Percentiles rank a stretch among this genome's conserved stretches.
Evolutionary conservation across 257 asterid species (phyloP).

Genomic region (Nicotiana otophora): DNA sequence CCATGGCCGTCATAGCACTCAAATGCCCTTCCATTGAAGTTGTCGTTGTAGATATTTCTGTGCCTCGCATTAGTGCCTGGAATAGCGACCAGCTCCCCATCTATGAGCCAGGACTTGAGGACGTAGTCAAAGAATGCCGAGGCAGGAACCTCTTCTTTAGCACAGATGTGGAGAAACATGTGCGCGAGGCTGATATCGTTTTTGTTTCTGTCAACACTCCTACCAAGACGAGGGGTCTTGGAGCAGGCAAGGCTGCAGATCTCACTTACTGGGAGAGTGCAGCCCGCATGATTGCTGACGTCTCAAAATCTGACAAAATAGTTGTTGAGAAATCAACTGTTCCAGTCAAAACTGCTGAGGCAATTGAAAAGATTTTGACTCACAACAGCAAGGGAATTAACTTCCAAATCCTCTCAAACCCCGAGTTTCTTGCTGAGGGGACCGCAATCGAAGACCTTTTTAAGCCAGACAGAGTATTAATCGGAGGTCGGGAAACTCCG

Average conservation of each 20-base stretch:
- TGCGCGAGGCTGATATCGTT: slow-evolving; percentile 45
- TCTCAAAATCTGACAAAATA: slow-evolving; percentile 44
- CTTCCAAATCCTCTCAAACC: slow-evolving; percentile 53
- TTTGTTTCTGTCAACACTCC: slow-evolving; percentile 61
- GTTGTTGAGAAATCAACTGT: slow-evolving; percentile 58
- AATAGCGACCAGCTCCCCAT: slow-evolving; percentile 58
- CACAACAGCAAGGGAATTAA: slow-evolving; percentile 53
- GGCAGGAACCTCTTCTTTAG: slow-evolving; percentile 63
- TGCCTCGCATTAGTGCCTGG: slow-evolving; percentile 29
- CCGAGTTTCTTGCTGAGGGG: slow-evolving; percentile 59
- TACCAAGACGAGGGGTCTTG: slow-evolving; percentile 51
- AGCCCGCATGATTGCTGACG: slow-evolving; percentile 59
- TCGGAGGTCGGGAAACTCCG: slow-evolving; percentile 15
- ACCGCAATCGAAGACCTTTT: slow-evolving; percentile 15
- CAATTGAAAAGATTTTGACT: slow-evolving; percentile 51
- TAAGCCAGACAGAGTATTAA: slow-evolving; percentile 7
- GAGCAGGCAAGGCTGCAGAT: slow-evolving; percentile 63
- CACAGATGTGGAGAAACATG: slow-evolving; percentile 45
- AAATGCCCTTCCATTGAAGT: slow-evolving; percentile 28
- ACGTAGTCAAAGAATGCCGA: slow-evolving; percentile 53
- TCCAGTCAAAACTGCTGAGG: slow-evolving; percentile 61
- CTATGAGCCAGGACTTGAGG: slow-evolving; percentile 60
- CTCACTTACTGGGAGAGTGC: slow-evolving; percentile 65
- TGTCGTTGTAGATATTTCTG: slow-evolving; percentile 28
- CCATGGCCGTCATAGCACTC: slow-evolving; percentile 33